phyloP scores from a whole-genome alignment of 192 early-diverging fungal species.

The Mortierella hygrophila region DNA sequence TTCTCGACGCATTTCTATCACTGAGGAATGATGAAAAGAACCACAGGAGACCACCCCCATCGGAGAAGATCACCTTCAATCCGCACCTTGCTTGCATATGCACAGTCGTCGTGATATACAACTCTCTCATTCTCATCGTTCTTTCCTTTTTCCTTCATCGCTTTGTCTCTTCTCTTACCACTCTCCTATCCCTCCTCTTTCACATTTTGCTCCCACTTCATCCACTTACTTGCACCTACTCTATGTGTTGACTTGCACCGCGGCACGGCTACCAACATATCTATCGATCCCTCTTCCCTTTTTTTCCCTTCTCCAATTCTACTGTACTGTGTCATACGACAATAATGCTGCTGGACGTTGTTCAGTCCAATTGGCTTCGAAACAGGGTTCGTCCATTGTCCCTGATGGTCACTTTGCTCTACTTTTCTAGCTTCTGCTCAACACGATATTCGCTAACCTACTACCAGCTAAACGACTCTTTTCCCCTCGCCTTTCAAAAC shows the following conservation, averaged over 20 bases:
- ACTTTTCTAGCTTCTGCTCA: background rate
- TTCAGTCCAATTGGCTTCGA: background rate
- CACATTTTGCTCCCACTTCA: too few species aligned
- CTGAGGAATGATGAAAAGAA: background rate
- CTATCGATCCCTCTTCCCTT: background rate
- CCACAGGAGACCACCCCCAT: background rate
- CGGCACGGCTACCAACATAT: background rate
- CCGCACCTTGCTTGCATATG: background rate
- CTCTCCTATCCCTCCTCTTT: background rate
- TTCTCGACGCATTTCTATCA: background rate
- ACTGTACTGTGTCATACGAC: background rate
- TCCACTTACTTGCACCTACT: too few species aligned
- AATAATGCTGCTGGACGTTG: background rate
- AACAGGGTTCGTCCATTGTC: background rate
- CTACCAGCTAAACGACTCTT: background rate
- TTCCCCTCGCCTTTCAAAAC: background rate
- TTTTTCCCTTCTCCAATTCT: background rate
- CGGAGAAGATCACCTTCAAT: background rate
- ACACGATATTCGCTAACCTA: background rate
- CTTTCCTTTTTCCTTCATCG: background rate
- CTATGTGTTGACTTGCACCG: too few species aligned
- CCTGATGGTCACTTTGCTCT: background rate
- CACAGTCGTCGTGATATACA: too few species aligned
- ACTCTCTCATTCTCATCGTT: too few species aligned
- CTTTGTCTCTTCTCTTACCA: background rate